Conservation (phyloP, 1,284 basidiomycete species). For the Trametes hirsuta region DNA sequence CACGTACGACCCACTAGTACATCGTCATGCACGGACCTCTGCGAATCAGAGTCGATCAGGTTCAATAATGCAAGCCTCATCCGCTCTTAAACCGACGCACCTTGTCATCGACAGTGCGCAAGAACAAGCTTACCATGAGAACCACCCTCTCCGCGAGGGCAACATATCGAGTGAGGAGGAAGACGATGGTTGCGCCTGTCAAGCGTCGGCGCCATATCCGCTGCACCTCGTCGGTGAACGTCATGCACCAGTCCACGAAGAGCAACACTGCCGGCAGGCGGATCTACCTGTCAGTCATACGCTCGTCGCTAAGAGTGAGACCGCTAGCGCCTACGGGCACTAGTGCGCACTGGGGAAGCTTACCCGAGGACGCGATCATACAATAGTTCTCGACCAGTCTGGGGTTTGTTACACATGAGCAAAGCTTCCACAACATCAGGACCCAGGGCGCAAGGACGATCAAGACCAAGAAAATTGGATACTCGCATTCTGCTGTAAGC, state of each 20-base stretch:
- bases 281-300: too few relatives aligned
- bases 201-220: constrained; percentile 26
- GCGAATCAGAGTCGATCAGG: background rate
- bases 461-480: too few relatives aligned
- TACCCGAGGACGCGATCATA: constrained; percentile 23
- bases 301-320: too few relatives aligned
- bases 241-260: constrained; percentile 20
- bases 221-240: constrained; percentile 25
- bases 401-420: background rate
- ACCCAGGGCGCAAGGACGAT: background rate
- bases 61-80: background rate
- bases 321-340: too few relatives aligned
- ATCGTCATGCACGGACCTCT: background rate
- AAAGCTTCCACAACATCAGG: too few relatives aligned
- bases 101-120: constrained; percentile 13
- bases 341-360: background rate
- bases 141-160: constrained; percentile 21
- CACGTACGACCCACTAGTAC: too few relatives aligned
- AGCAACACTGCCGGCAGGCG: constrained; percentile 11
- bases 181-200: constrained; percentile 24
- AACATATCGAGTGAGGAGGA: constrained; percentile 24
- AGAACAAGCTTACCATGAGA: constrained; percentile 19
- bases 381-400: constrained; percentile 25
- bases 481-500: constrained; percentile 17
- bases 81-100: background rate